phyloP scores from a whole-genome alignment of 2,329 filamentous ascomycete species.

The Aspergillus neotritici region DNA sequence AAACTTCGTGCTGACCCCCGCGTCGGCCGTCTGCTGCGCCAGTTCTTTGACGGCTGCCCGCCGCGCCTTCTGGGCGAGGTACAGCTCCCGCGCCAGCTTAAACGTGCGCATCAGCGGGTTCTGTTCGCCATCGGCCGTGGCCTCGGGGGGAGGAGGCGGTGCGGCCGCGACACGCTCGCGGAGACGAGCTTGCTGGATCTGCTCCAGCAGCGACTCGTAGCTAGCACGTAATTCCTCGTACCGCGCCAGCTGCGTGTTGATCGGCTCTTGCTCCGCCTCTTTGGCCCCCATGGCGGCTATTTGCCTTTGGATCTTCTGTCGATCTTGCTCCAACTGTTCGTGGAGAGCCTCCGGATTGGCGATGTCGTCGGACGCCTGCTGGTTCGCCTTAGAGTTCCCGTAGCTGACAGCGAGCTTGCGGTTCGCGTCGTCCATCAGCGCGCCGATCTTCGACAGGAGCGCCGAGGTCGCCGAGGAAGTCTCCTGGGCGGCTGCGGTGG shows the following conservation, averaged over 20 bases:
- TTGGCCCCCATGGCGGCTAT: conserved; percentile 31
- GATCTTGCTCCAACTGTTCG: conserved; percentile 40
- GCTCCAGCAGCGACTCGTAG: conserved; percentile 42
- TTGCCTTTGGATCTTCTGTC: conserved; percentile 40
- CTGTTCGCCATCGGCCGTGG: conserved; percentile 15
- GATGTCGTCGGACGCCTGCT: conserved; percentile 44
- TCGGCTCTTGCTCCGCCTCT: conserved; percentile 32
- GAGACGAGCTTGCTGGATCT: conserved; percentile 37
- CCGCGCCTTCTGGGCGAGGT: conserved; percentile 30
- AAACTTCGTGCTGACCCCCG: conserved; percentile 42
- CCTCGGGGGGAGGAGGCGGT: conserved; percentile 11
- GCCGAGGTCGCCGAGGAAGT: conserved; percentile 61
- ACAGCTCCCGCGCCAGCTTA: conserved; percentile 28
- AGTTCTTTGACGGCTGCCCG: conserved; percentile 36
- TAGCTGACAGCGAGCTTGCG: conserved; percentile 57
- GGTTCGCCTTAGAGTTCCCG: conserved; percentile 59
- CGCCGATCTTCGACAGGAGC: conserved; percentile 63
- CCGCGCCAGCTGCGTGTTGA: conserved; percentile 34
- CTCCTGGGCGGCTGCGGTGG: conserved; percentile 32
- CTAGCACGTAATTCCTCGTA: conserved; percentile 33
- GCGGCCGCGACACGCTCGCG: conserved; percentile 24
- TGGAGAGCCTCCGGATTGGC: conserved; percentile 38
- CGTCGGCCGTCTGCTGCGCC: conserved; percentile 40
- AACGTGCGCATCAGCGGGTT: conserved; percentile 30
- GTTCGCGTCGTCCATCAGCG: conserved; percentile 66